A percentile compares a stretch with the other conserved stretches of the same genome.
phyloP scores from a whole-genome alignment of 257 asterid species.

The Solanum chmielewskii region DNA sequence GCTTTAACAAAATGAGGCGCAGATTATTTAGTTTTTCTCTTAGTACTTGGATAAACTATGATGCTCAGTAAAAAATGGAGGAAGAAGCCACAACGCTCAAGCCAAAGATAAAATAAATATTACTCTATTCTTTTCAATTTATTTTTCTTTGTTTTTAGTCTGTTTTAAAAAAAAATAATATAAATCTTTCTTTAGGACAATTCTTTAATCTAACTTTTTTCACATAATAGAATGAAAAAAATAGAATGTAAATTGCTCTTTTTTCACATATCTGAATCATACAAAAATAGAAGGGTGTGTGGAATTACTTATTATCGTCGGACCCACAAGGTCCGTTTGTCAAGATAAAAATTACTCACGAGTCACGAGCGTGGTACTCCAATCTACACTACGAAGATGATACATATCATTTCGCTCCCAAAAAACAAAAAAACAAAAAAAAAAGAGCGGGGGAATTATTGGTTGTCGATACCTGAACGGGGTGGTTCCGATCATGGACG shows the following conservation, averaged over 20 bases:
- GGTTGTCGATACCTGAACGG: not conserved
- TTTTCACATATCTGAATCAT: too few species aligned
- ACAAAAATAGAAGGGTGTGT: not conserved
- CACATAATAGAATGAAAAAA: not conserved
- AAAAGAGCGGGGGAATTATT: not conserved
- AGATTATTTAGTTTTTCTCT: not conserved
- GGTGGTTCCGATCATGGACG: constrained; percentile 21
- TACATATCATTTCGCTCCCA: not conserved
- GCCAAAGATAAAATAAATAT: not conserved
- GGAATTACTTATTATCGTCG: not conserved
- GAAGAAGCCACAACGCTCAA: not conserved
- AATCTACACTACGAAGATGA: not conserved
- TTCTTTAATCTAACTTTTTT: too few species aligned
- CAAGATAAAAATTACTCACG: not conserved
- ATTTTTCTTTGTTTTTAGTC: not conserved
- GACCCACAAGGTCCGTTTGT: not conserved
- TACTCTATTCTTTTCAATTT: not conserved
- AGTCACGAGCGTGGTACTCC: not conserved
- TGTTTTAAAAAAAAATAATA: too few species aligned
- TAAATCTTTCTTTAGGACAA: not conserved
- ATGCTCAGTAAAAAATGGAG: not conserved
- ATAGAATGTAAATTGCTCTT: too few species aligned
- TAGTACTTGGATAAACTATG: not conserved
- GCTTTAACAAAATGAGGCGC: not conserved
- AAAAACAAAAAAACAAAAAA: not conserved